Conservation (phyloP, 495 filamentous ascomycete genomes). For the Apiosordaria backusii region DNA sequence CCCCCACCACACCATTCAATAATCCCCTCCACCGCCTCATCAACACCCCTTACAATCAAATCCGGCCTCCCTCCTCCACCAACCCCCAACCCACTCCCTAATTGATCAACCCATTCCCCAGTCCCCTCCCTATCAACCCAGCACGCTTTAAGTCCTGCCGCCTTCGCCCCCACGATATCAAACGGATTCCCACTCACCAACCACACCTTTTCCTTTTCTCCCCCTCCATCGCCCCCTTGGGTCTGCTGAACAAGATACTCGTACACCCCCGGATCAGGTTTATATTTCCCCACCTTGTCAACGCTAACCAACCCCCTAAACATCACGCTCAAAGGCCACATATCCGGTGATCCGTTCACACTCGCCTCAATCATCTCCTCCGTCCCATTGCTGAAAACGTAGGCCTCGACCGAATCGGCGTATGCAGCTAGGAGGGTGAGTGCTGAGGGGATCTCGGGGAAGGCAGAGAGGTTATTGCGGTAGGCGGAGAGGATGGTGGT, state of each 20-base stretch:
- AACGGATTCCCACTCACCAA: conserved; percentile 77
- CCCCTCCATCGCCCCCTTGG: conserved; percentile 50
- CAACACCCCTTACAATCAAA: conserved; percentile 47
- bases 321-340: neutral
- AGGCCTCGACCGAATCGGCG: neutral
- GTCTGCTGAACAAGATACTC: neutral
- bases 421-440: neutral
- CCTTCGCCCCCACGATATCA: conserved; percentile 60
- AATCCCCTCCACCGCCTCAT: conserved; percentile 46
- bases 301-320: neutral
- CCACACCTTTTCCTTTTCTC: conserved; percentile 55
- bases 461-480: neutral
- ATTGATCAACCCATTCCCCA: conserved; percentile 49
- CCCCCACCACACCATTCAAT: too few species aligned
- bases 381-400: neutral
- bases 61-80: conserved; percentile 38
- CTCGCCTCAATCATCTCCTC: neutral
- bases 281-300: neutral
- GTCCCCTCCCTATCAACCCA: conserved; percentile 65
- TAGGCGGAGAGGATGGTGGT: neutral
- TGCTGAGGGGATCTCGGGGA: neutral
- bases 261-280: neutral
- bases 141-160: conserved; percentile 56
- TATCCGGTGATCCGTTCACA: neutral
- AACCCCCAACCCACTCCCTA: conserved; percentile 42